Evolutionary conservation across 306 rosid species (phyloP).

Genomic region (Trifolium pratense): DNA sequence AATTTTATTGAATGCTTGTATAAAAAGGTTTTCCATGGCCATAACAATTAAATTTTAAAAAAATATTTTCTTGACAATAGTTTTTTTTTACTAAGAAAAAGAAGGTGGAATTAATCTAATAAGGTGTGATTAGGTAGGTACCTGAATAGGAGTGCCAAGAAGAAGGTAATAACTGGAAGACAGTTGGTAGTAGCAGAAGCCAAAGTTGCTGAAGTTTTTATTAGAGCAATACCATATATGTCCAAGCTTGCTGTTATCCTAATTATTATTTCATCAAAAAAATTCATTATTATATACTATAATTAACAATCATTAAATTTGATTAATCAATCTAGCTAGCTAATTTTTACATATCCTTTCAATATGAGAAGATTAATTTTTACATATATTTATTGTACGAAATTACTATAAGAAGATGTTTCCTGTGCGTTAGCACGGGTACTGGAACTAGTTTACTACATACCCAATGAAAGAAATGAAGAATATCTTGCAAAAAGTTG

Average conservation of each 20-base stretch:
- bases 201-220: constrained; percentile 73
- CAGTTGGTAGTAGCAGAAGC: constrained; percentile 79
- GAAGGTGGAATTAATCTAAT: background rate
- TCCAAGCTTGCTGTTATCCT: constrained; percentile 66
- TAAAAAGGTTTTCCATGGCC: too few species aligned
- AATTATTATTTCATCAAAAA: background rate
- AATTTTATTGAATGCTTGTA: too few species aligned
- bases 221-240: constrained; percentile 61
- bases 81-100: too few species aligned
- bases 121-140: too few species aligned
- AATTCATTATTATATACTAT: background rate
- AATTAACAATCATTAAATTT: background rate
- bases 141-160: constrained; percentile 73
- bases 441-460: too few species aligned
- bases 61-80: too few species aligned
- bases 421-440: too few species aligned
- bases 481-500: constrained; percentile 72
- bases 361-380: too few species aligned
- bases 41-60: too few species aligned
- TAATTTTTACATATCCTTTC: too few species aligned
- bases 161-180: constrained; percentile 85
- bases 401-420: too few species aligned
- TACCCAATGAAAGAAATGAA: constrained; percentile 77
- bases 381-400: too few species aligned
- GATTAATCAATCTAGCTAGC: background rate